Base-by-base conservation (phyloP, 371 early-diverging fungal genomes). In the Zancudomyces culisetae region DNA sequence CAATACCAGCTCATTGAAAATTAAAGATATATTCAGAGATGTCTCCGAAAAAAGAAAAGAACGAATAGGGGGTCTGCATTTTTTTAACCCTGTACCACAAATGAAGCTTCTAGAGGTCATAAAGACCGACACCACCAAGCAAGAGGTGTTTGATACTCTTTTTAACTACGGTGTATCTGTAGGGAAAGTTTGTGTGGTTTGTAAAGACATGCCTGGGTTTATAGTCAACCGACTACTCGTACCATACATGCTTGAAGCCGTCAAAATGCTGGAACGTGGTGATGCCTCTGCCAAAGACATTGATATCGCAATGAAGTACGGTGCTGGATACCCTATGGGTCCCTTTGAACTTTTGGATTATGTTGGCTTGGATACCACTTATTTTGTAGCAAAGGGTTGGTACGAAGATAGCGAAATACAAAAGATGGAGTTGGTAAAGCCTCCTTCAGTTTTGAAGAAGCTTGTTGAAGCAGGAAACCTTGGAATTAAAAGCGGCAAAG, bases 301-400 rank as follows among this genome's bases (percentile, higher is more conserved):
- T 42, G 97, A 96, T 61, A 80, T 77, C 24, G 93, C 92, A 29
- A 96, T 96, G 97, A 93, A 92, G 68, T 79, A 93, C 43, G 97
- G 97, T 53, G 92, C 94, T 43, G 97, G 94, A 27, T 91, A 91
- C 77, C 96, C 94, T 2, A 93, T 96, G 94, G 96, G 96, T 21
- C 94, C 96, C 15, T 82, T 93, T 56, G 89, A 91, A 70, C 76
- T 93, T 30, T 76, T 81, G 48, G 96, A 93, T 64, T 91, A 89
- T 66, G 86, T 96, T 42, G 96, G 96, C 27, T 73, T 96, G 53
- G 96, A 96, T 74, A 93, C 94, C 27, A 75, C 81, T 65, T 86
- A 92, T 70, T 90, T 83, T 64, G 91, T 96, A 64, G 75, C 77
- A 27, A 90, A 91, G 55, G 94, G 91, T 45, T 87, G 87, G 87